Percentiles rank a stretch among this genome's conserved stretches.
Conservation (phyloP, 495 filamentous ascomycete genomes). For the Lophiotrema nucula region DNA sequence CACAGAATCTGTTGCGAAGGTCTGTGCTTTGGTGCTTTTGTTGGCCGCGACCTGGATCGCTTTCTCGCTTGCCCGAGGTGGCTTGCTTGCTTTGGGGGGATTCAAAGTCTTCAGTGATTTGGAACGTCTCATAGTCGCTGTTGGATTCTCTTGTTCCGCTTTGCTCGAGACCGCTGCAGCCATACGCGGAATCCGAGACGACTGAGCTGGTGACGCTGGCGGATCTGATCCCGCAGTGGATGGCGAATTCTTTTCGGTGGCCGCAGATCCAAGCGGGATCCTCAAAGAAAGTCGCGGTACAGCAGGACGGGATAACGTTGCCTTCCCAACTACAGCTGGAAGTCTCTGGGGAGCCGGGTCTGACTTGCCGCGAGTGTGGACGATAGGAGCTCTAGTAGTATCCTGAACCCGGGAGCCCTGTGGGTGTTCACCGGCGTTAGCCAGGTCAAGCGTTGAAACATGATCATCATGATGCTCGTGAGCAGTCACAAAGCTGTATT, state of each 20-base stretch:
- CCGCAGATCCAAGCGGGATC: slow-evolving; percentile 8
- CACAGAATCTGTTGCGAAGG: no score
- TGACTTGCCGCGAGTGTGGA: slow-evolving; percentile 9
- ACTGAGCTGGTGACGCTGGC: slow-evolving; percentile 8
- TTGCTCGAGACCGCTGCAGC: not conserved
- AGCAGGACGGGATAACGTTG: not conserved
- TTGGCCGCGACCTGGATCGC: no score
- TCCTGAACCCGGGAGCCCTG: not conserved
- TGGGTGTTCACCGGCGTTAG: slow-evolving; percentile 3
- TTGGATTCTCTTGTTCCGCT: not conserved
- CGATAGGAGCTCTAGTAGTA: not conserved
- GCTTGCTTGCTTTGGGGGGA: not conserved
- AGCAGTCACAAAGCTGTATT: slow-evolving; percentile 13
- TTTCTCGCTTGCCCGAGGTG: not conserved
- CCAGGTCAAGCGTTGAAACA: slow-evolving; percentile 1
- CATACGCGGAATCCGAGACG: slow-evolving; percentile 20
- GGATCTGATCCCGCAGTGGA: slow-evolving; percentile 7
- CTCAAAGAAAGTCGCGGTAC: slow-evolving; percentile 21
- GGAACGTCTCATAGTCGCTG: not conserved
- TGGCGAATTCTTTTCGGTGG: slow-evolving; percentile 10
- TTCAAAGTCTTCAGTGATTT: not conserved
- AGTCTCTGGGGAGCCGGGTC: not conserved
- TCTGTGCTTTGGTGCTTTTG: no score
- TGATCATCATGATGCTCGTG: slow-evolving; percentile 7
- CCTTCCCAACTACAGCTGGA: not conserved